Percentiles rank a stretch among this genome's conserved stretches.
Evolutionary conservation across 257 asterid genomes (phyloP).

Genomic region (Ballota nigra): DNA sequence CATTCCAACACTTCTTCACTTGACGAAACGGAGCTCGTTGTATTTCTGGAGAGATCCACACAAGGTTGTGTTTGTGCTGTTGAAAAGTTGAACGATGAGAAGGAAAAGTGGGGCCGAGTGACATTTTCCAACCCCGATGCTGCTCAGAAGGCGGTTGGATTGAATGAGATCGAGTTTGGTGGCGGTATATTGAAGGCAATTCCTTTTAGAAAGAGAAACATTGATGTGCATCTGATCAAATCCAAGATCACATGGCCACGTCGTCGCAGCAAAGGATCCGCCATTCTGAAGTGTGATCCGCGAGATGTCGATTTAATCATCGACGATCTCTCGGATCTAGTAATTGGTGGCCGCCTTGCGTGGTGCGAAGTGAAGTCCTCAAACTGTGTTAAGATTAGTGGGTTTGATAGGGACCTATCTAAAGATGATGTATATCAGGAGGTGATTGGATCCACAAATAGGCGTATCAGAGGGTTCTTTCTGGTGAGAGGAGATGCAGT

Average conservation of each 20-base stretch:
- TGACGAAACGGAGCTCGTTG: conserved; percentile 63
- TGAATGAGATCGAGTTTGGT: conserved; percentile 38
- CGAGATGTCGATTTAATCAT: conserved; percentile 47
- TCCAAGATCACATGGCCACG: conserved; percentile 93
- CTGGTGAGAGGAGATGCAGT: conserved; percentile 56
- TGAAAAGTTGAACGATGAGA: conserved; percentile 50
- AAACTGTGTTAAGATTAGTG: conserved; percentile 43
- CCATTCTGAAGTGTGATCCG: conserved; percentile 55
- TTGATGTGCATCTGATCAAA: conserved; percentile 51
- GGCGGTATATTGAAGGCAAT: conserved; percentile 57
- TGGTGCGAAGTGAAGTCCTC: conserved; percentile 27
- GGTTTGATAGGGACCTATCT: conserved; percentile 54
- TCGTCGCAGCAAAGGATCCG: conserved; percentile 72
- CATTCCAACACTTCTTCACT: conserved; percentile 43
- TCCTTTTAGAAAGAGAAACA: conserved; percentile 43
- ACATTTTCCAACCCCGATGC: conserved; percentile 85
- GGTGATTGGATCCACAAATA: conserved; percentile 41
- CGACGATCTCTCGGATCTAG: conserved; percentile 46
- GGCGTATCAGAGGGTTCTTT: conserved; percentile 48
- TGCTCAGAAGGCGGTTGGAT: conserved; percentile 53
- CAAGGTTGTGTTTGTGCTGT: conserved; percentile 54
- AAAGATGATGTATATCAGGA: conserved; percentile 51
- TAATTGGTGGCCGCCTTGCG: conserved; percentile 41
- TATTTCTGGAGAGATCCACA: conserved; percentile 56
- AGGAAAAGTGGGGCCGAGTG: conserved; percentile 79